These are phyloP conservation scores for Populus pruinosa DNA, from an alignment of 345 rosid species.

Conservation along the genomic window DNA sequence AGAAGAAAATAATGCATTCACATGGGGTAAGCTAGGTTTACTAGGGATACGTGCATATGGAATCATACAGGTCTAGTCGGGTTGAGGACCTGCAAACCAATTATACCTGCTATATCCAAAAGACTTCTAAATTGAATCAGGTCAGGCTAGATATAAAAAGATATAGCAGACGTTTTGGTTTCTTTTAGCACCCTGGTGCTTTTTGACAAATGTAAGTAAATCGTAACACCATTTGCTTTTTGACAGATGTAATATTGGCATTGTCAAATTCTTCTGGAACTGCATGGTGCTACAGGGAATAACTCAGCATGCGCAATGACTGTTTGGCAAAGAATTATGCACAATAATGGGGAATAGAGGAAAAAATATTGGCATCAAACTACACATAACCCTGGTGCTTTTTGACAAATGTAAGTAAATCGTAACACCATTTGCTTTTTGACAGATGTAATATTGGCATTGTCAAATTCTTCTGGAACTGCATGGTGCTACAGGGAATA, in stretches of 20 bases:
- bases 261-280: not conserved
- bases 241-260: not conserved
- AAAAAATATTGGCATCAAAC: slow-evolving; percentile 4
- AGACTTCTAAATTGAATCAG: too few species aligned
- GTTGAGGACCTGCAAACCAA: not conserved
- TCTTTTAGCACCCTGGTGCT: not conserved
- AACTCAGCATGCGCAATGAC: not conserved
- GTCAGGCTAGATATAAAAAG: not conserved
- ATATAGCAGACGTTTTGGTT: not conserved
- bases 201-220: not conserved
- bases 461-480: not conserved
- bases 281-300: too few species aligned
- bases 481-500: too few species aligned
- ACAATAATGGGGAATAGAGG: not conserved
- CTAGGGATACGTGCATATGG: not conserved
- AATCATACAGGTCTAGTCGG: not conserved
- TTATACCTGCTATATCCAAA: not conserved
- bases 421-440: not conserved
- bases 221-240: not conserved
- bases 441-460: not conserved
- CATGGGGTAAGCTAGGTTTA: not conserved
- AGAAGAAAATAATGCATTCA: not conserved
- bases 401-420: not conserved
- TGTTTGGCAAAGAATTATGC: not conserved
- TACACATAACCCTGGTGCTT: too few species aligned